phyloP scores from a whole-genome alignment of 2,329 filamentous ascomycete species.

The Penicillium sclerotiorum region DNA sequence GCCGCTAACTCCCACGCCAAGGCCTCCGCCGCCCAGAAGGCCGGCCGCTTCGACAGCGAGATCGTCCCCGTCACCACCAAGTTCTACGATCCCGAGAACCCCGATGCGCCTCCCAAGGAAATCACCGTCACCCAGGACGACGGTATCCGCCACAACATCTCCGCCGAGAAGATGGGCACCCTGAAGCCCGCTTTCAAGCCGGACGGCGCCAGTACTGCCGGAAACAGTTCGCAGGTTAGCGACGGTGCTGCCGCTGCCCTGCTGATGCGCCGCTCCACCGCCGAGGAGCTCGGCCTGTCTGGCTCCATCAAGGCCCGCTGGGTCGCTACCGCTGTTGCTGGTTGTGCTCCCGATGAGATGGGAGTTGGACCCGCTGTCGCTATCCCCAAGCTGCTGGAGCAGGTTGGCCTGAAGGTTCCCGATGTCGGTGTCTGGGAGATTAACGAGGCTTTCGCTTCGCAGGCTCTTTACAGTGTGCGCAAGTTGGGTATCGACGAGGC shows the following conservation, averaged over 20 bases:
- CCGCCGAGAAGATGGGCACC: slow-evolving; percentile 69
- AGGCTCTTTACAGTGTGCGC: slow-evolving; percentile 70
- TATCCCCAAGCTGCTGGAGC: slow-evolving; percentile 76
- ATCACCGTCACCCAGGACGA: slow-evolving; percentile 78
- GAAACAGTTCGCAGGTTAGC: slow-evolving; percentile 81
- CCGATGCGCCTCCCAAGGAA: slow-evolving; percentile 57
- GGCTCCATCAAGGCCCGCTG: slow-evolving; percentile 78
- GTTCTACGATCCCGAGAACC: slow-evolving; percentile 65
- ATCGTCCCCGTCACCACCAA: slow-evolving; percentile 78
- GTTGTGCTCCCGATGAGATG: slow-evolving; percentile 90
- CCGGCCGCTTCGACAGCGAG: slow-evolving; percentile 73
- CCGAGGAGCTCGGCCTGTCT: slow-evolving; percentile 69
- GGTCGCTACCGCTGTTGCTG: slow-evolving; percentile 72
- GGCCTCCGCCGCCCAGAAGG: slow-evolving; percentile 69
- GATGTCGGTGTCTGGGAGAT: slow-evolving; percentile 90
- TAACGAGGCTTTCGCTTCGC: slow-evolving; percentile 76
- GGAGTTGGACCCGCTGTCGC: slow-evolving; percentile 84
- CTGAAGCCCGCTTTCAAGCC: slow-evolving; percentile 84
- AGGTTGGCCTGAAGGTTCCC: slow-evolving; percentile 64
- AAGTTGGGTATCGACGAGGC: slow-evolving; percentile 61
- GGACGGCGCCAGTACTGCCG: slow-evolving; percentile 78
- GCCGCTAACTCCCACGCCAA: slow-evolving; percentile 74
- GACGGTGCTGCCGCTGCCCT: slow-evolving; percentile 85
- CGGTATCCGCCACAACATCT: slow-evolving; percentile 72
- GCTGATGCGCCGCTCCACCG: slow-evolving; percentile 81